Evolutionary conservation across 164 flowering plant genomes (phyloP).

Genomic region (Vitis rotundifolia): DNA sequence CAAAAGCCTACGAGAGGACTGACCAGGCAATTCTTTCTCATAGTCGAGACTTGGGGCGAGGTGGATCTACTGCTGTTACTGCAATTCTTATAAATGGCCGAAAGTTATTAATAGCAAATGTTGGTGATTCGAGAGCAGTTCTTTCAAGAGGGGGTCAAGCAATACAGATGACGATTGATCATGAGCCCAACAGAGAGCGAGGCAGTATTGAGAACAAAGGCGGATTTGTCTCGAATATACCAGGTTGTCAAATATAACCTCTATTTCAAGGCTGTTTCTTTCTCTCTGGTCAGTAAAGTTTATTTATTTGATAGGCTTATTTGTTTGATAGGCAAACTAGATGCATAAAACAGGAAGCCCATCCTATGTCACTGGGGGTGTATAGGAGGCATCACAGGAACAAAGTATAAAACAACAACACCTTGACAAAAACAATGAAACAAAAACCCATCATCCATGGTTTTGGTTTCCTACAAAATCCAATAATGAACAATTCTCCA

Average conservation of each 20-base stretch:
- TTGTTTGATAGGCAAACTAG: no score
- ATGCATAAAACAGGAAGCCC: no score
- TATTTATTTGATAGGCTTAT: no score
- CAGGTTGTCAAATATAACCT: not conserved
- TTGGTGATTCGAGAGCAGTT: constrained; percentile 5
- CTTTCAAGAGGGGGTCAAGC: constrained; percentile 6
- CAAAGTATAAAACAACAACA: no score
- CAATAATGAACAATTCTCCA: no score
- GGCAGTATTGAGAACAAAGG: constrained; percentile 2
- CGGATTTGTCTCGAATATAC: constrained; percentile 1
- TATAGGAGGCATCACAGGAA: no score
- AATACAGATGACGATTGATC: constrained; percentile 2
- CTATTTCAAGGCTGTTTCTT: no score
- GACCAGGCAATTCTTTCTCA: constrained; percentile 2
- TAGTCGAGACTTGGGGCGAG: constrained; percentile 1
- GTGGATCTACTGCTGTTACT: constrained; percentile 5
- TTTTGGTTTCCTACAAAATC: no score
- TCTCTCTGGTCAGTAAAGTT: no score
- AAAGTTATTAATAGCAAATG: constrained; percentile 2
- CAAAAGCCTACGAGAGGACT: constrained; percentile 5
- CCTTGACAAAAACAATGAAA: no score
- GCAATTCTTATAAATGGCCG: constrained; percentile 3
- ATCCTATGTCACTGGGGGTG: no score
- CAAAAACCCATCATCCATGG: no score
- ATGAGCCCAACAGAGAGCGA: constrained; percentile 3